Conservation (phyloP, 1,284 basidiomycete genomes). For the Flammula alnicola region DNA sequence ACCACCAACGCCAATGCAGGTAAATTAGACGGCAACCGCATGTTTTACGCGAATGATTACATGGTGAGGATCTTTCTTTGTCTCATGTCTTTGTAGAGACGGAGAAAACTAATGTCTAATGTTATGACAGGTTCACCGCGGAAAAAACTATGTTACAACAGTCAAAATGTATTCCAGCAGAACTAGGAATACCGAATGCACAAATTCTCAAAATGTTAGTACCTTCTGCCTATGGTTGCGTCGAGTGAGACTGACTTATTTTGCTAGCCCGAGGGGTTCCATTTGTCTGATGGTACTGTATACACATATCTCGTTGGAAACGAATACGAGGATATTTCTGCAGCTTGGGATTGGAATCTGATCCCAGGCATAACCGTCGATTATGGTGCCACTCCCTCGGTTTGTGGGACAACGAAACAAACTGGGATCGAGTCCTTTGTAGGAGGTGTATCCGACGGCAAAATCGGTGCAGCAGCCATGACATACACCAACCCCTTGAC, state of each 20-base stretch:
- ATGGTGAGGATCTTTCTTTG: conserved; percentile 50
- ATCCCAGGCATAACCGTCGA: conserved; percentile 72
- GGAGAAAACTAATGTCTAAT: background rate
- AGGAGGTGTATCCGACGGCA: conserved; percentile 63
- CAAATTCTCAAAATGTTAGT: conserved; percentile 61
- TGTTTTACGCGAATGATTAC: conserved; percentile 73
- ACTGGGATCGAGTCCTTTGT: conserved; percentile 60
- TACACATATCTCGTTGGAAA: conserved; percentile 67
- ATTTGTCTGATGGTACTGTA: conserved; percentile 65
- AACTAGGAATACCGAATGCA: conserved; percentile 67
- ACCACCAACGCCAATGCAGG: conserved; percentile 60
- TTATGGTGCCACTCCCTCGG: conserved; percentile 56
- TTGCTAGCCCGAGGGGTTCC: conserved; percentile 62
- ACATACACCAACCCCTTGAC: conserved; percentile 66
- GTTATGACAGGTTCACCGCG: conserved; percentile 60
- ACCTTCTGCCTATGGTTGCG: background rate
- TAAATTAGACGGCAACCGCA: conserved; percentile 59
- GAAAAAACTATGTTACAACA: conserved; percentile 59
- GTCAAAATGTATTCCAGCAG: conserved; percentile 69
- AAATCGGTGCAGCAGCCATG: conserved; percentile 61
- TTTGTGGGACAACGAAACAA: conserved; percentile 43
- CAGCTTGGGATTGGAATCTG: conserved; percentile 75
- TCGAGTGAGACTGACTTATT: background rate
- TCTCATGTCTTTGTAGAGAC: background rate
- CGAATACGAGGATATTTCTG: conserved; percentile 63